Percentiles rank a stretch among this genome's conserved stretches.
These are phyloP conservation scores for Mucor plumbeus DNA, from an alignment of 371 early-diverging fungal genomes.

Conservation along the genomic window DNA sequence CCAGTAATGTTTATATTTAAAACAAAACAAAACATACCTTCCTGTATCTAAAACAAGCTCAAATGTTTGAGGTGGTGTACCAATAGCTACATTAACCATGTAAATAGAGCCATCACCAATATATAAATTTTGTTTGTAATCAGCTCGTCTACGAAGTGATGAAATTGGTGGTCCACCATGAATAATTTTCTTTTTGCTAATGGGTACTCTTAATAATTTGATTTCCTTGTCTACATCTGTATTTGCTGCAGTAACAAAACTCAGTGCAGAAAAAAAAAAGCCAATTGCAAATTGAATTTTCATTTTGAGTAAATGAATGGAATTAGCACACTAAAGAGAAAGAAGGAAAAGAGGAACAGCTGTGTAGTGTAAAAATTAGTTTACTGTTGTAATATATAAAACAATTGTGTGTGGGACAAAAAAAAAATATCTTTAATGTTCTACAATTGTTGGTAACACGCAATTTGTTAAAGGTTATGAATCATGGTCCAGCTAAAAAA, in stretches of 20 bases:
- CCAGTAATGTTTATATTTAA: neutral
- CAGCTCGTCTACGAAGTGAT: conserved; percentile 8
- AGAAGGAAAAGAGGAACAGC: neutral
- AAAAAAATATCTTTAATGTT: neutral
- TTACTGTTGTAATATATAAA: neutral
- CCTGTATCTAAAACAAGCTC: conserved; percentile 43
- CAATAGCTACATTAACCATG: conserved; percentile 31
- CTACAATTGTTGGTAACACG: neutral
- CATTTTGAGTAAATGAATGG: neutral
- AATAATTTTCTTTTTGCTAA: conserved; percentile 10
- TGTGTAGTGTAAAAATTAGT: neutral
- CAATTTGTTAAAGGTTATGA: neutral
- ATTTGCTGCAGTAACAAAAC: neutral
- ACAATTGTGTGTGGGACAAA: neutral
- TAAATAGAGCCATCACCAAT: conserved; percentile 35
- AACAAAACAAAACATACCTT: conserved; percentile 33
- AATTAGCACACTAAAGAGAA: neutral
- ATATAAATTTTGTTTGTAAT: conserved; percentile 17
- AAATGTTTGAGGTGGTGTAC: conserved; percentile 47
- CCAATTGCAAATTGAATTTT: conserved; percentile 4
- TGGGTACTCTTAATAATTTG: conserved; percentile 8
- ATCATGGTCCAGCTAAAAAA: neutral
- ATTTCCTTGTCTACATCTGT: neutral
- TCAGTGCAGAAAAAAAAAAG: neutral
- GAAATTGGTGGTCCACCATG: neutral